Conservation (phyloP, 2,329 filamentous ascomycete species). For the Dendrostoma leiphaemia region DNA sequence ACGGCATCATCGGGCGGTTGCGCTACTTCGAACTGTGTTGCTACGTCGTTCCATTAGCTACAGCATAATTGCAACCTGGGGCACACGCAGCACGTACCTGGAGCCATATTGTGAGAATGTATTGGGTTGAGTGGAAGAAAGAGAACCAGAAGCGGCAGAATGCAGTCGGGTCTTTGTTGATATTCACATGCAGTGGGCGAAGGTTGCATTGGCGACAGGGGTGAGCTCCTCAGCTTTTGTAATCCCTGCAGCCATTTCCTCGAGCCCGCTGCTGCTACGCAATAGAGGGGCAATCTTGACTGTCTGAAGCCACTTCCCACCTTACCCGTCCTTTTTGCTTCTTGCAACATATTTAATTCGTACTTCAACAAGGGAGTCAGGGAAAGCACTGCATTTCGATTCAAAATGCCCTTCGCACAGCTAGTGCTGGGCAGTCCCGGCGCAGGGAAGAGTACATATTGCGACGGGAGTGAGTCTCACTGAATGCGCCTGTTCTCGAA, state of each 20-base stretch:
- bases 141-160: not conserved
- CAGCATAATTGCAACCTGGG: not conserved
- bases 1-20: conserved; percentile 84
- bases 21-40: conserved; percentile 77
- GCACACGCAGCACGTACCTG: conserved; percentile 32
- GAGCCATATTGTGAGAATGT: conserved; percentile 33
- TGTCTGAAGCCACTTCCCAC: not conserved
- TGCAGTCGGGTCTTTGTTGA: conserved; percentile 3
- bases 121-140: not conserved
- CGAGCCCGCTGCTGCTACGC: not conserved
- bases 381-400: not conserved
- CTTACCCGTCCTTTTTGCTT: not conserved
- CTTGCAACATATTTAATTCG: not conserved
- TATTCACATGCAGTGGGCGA: conserved; percentile 11
- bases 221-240: conserved; percentile 1
- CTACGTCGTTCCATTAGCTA: conserved; percentile 33
- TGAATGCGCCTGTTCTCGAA: not conserved
- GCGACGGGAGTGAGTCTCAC: conserved; percentile 73
- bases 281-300: conserved; percentile 7
- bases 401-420: conserved; percentile 63
- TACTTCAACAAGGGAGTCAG: not conserved
- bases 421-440: conserved; percentile 93
- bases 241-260: conserved; percentile 16
- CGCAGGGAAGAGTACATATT: conserved; percentile 95
- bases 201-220: conserved; percentile 12